Conservation (phyloP, 164 flowering plant genomes). For the Kingdonia uniflora region DNA sequence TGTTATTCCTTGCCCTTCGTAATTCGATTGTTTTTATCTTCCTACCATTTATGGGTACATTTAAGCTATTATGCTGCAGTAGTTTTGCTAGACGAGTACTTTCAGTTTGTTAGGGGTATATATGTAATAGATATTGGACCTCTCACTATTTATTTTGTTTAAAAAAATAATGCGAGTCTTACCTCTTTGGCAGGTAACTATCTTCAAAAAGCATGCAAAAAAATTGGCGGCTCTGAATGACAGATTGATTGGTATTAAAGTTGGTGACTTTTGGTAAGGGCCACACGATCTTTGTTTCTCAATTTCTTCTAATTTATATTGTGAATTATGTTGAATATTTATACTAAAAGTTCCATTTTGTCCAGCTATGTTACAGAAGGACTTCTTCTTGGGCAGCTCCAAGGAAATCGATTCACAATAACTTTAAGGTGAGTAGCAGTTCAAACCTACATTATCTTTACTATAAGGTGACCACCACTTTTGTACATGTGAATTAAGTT, state of each 20-base stretch:
- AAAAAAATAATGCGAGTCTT: no score
- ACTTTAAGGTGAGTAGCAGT: slow-evolving; percentile 49
- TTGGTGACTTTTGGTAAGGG: slow-evolving; percentile 86
- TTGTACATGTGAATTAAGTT: background rate
- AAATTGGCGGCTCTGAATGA: slow-evolving; percentile 71
- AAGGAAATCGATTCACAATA: slow-evolving; percentile 85
- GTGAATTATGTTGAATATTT: background rate
- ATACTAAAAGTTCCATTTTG: slow-evolving; percentile 8
- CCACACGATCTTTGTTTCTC: slow-evolving; percentile 3
- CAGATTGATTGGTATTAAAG: slow-evolving; percentile 80
- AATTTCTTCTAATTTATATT: background rate
- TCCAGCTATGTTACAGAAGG: slow-evolving; percentile 77
- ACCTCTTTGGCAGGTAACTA: slow-evolving; percentile 69
- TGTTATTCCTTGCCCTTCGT: no score
- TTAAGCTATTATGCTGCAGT: no score
- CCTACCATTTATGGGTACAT: no score
- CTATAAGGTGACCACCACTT: background rate
- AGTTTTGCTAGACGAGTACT: no score
- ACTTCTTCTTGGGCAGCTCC: slow-evolving; percentile 85
- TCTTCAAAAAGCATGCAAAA: slow-evolving; percentile 75
- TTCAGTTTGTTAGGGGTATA: no score
- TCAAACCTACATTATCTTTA: no score
- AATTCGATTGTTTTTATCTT: no score
- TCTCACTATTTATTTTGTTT: no score
- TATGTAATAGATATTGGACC: no score